These are phyloP conservation scores for Metschnikowia picachoensis DNA, from an alignment of 805 yeast genomes.

Conservation along the genomic window DNA sequence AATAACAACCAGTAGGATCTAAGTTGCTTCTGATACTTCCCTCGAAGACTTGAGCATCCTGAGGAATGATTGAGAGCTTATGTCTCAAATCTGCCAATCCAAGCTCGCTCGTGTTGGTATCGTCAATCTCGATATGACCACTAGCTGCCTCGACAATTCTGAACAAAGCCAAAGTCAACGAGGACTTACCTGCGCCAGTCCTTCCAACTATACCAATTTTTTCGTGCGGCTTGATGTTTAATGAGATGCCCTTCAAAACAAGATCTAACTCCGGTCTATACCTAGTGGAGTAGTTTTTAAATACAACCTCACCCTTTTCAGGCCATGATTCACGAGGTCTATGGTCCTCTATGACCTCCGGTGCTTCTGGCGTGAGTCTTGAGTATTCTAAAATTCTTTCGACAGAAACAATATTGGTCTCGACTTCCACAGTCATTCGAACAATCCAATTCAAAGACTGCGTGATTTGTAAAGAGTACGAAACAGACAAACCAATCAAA, in stretches of 20 bases:
- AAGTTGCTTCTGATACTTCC: slow-evolving; percentile 40
- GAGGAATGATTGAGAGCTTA: slow-evolving; percentile 42
- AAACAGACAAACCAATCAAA: slow-evolving; percentile 87
- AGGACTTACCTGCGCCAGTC: slow-evolving; percentile 46
- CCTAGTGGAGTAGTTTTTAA: slow-evolving; percentile 37
- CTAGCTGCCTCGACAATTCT: slow-evolving; percentile 39
- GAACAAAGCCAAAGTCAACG: slow-evolving; percentile 41
- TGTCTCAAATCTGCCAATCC: slow-evolving; percentile 43
- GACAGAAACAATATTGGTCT: slow-evolving; percentile 93
- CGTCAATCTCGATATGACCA: slow-evolving; percentile 37
- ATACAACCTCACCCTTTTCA: slow-evolving; percentile 32
- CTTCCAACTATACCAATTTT: slow-evolving; percentile 45
- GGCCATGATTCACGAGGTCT: slow-evolving; percentile 55
- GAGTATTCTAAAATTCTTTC: slow-evolving; percentile 92
- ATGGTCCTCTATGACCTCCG: slow-evolving; percentile 54
- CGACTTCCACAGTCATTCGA: slow-evolving; percentile 97
- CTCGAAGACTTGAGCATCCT: slow-evolving; percentile 44
- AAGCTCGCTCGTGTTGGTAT: slow-evolving; percentile 29
- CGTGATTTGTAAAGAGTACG: slow-evolving; percentile 90
- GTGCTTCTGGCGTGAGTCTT: slow-evolving; percentile 78
- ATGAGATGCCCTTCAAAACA: slow-evolving; percentile 37
- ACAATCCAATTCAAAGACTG: slow-evolving; percentile 96
- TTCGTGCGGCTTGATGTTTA: slow-evolving; percentile 35
- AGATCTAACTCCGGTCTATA: slow-evolving; percentile 44
- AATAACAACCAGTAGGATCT: slow-evolving; percentile 36